A percentile compares a stretch with the other conserved stretches of the same genome.
Evolutionary conservation across 768 basidiomycete genomes (phyloP).

Genomic region (Pisolithus marmoratus): DNA sequence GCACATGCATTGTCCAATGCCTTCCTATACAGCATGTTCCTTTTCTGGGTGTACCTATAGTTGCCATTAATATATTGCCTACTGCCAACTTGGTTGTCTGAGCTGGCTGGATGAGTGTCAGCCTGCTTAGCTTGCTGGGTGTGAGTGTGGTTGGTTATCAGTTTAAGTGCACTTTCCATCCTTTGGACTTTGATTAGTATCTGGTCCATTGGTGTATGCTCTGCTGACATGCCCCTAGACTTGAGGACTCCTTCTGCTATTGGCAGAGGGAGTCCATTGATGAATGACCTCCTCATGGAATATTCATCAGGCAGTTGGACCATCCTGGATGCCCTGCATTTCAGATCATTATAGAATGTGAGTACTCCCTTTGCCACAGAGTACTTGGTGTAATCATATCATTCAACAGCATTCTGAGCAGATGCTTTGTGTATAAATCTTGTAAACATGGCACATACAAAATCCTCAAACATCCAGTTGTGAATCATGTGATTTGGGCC

Average conservation of each 20-base stretch:
- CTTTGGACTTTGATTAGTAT: not conserved
- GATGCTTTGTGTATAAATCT: not conserved
- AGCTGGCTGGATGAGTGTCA: too few species aligned
- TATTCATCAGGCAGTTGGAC: conserved; percentile 1
- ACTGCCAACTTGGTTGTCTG: too few species aligned
- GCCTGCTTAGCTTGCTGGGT: too few species aligned
- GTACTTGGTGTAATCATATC: not conserved
- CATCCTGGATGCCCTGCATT: not conserved
- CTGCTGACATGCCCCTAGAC: not conserved
- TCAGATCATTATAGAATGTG: not conserved
- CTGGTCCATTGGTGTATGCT: not conserved
- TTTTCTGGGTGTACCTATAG: not conserved
- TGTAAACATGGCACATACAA: not conserved
- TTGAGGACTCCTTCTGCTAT: not conserved
- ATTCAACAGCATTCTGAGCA: not conserved
- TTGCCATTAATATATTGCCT: too few species aligned
- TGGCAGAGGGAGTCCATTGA: not conserved
- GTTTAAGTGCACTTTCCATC: not conserved
- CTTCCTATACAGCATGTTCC: not conserved
- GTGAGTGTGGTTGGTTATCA: too few species aligned
- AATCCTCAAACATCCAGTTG: not conserved
- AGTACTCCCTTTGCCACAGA: not conserved
- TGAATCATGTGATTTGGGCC: not conserved
- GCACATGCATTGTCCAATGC: not conserved
- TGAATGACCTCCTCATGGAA: not conserved